Evolutionary conservation across 768 basidiomycete species (phyloP), one percentile per base, ranked within the genome.

Genomic region (Panaeolus papilionaceus): DNA sequence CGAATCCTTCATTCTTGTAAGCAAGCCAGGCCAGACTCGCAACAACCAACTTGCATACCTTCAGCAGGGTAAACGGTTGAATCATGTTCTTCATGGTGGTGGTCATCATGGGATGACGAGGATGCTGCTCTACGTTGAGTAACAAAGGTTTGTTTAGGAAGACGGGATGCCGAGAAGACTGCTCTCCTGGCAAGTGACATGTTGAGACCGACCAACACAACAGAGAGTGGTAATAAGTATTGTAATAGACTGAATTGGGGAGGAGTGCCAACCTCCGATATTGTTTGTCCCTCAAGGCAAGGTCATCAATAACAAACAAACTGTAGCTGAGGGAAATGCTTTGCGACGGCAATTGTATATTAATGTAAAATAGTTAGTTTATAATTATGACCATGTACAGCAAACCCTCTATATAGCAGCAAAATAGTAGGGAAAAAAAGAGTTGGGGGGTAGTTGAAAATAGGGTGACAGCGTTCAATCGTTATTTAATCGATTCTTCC

Each of bases 11-110:
- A 62, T 38, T 26, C 66, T 45, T 51, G 44, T 62, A 14, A 63
- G 42, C 4, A 16, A 18, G 42, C 4, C 14, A 44, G 42, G 2
- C 42, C 5, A 44, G 42, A 44, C 42, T 44, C 16, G 14, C 33
- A 44, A 16, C 42, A 44, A 18, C 54, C 66, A 58, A 39, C 18
- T 64, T 18, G 70, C 84, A 64, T 66, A 90, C 92, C 86, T 85
- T 93, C 91, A 67, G 81, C 79, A 23, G 84, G 82, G 74, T 88
- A 88, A 8, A 84, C 80, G 20, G 82, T 79, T 38, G 78, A 68
- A 68, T 76, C 73, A 18, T 58, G 54, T 33, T 58, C 54, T 49
- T 75, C 71, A 10, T 75, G 75, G 63, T 82, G 64, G 62, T 79
- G 77, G 64, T 80, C 75, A 58, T 83, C 77, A 67, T 86, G 81